phyloP scores from a whole-genome alignment of 1,284 basidiomycete genomes.

The Puccinia polysora region DNA sequence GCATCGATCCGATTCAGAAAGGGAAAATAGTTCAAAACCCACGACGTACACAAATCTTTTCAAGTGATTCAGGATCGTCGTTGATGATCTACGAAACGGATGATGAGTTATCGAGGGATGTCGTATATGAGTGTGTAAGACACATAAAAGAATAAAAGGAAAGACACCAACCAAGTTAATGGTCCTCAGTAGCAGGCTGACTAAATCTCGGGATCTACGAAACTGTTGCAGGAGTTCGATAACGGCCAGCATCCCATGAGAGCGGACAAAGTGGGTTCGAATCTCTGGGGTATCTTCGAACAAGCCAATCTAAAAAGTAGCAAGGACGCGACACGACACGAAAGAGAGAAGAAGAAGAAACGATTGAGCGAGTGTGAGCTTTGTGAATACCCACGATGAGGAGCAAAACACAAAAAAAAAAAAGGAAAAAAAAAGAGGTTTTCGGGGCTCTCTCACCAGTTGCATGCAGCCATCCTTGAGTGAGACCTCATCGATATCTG shows the following conservation, averaged over 20 bases:
- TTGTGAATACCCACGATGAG: neutral
- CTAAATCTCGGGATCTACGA: constrained; percentile 71
- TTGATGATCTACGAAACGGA: constrained; percentile 68
- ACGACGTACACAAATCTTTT: constrained; percentile 77
- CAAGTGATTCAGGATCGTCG: constrained; percentile 75
- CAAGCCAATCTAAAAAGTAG: constrained; percentile 62
- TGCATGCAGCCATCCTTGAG: constrained; percentile 79
- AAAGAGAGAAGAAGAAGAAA: neutral
- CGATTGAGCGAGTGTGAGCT: constrained; percentile 19
- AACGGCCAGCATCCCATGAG: constrained; percentile 89
- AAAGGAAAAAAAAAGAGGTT: no score
- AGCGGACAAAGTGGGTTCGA: constrained; percentile 77
- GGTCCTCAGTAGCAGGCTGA: constrained; percentile 75
- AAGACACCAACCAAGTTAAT: constrained; percentile 69
- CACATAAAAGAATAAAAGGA: constrained; percentile 13
- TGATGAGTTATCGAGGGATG: neutral
- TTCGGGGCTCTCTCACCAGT: constrained; percentile 62
- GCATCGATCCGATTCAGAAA: constrained; percentile 18
- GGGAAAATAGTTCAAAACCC: constrained; percentile 44
- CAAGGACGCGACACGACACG: neutral
- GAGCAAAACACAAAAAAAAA: neutral
- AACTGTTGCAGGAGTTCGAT: constrained; percentile 79
- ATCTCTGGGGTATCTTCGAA: constrained; percentile 80
- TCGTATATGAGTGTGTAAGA: neutral
- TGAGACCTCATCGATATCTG: constrained; percentile 71